phyloP scores from a whole-genome alignment of 2,329 filamentous ascomycete species.

The Microthyrium microscopicum region DNA sequence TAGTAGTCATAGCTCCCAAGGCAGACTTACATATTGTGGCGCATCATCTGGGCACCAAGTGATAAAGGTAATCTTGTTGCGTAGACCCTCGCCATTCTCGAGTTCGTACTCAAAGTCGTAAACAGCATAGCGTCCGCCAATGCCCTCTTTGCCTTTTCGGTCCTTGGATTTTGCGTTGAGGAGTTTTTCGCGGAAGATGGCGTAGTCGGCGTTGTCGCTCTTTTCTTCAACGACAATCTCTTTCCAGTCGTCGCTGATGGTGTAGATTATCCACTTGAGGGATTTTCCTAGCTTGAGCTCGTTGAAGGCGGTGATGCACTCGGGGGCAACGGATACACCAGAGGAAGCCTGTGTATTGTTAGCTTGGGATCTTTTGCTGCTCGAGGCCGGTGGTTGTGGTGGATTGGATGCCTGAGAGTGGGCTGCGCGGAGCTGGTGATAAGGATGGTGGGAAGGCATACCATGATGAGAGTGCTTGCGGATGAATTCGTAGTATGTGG shows the following conservation, averaged over 20 bases:
- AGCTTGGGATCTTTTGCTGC: no score
- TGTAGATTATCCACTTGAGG: slow-evolving; percentile 73
- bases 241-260: slow-evolving; percentile 69
- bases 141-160: slow-evolving; percentile 39
- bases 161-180: slow-evolving; percentile 55
- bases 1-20: neutral
- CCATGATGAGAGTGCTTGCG: no score
- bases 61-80: slow-evolving; percentile 45
- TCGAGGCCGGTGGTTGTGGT: no score
- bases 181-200: slow-evolving; percentile 60
- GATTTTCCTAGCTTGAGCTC: slow-evolving; percentile 69
- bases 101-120: slow-evolving; percentile 72
- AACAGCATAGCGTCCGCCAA: slow-evolving; percentile 64
- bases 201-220: slow-evolving; percentile 50
- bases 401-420: no score
- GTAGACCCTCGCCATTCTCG: slow-evolving; percentile 53
- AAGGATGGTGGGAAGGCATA: no score
- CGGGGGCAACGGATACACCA: slow-evolving; percentile 56
- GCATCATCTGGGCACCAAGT: slow-evolving; percentile 73
- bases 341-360: neutral
- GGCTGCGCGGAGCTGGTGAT: no score
- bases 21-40: slow-evolving; percentile 48
- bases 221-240: slow-evolving; percentile 66
- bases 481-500: no score
- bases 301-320: slow-evolving; percentile 56